Conservation (phyloP, 345 rosid species). For the Abelmoschus esculentus region DNA sequence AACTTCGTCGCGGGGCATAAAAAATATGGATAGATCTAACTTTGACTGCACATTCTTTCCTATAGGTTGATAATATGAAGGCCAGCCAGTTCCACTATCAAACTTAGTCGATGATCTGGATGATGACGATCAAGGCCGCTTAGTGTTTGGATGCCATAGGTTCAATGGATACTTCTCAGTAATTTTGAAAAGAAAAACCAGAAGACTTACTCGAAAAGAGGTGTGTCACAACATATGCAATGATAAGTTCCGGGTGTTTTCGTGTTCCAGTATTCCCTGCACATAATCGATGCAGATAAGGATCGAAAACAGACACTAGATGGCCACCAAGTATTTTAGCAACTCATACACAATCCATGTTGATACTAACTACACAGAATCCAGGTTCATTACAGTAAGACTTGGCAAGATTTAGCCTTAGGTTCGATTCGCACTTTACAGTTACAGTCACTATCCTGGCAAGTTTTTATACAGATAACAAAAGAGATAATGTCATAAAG, state of each 20-base stretch:
- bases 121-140: neutral
- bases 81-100: constrained; percentile 99
- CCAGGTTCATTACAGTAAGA: no score
- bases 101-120: constrained; percentile 82
- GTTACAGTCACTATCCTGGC: no score
- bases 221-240: constrained; percentile 76
- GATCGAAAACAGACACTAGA: neutral
- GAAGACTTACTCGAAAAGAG: constrained; percentile 62
- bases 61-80: constrained; percentile 69
- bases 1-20: constrained; percentile 91
- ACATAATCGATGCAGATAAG: neutral
- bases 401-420: no score
- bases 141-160: neutral
- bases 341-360: no score
- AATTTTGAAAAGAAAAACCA: neutral
- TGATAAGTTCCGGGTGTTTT: constrained; percentile 77
- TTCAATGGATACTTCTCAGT: neutral
- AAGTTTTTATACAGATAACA: no score
- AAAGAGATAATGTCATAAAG: no score
- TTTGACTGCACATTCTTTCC: constrained; percentile 64
- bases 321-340: no score
- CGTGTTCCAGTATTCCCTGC: constrained; percentile 80
- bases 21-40: constrained; percentile 64
- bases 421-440: no score
- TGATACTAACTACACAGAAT: no score